These are phyloP conservation scores for Gynochthodes officinalis DNA, from an alignment of 257 asterid species.

Conservation along the genomic window DNA sequence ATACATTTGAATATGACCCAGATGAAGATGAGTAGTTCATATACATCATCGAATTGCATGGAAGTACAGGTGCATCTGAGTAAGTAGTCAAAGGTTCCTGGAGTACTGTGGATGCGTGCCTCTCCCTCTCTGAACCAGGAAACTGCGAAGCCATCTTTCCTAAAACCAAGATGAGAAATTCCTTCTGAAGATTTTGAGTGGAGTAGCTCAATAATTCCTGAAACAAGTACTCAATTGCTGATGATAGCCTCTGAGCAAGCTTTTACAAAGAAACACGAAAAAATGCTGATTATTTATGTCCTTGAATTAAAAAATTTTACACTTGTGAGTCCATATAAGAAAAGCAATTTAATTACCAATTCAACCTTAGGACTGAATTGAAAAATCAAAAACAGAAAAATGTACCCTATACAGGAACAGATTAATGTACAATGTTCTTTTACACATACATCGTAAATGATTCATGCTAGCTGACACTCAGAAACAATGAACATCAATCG, in stretches of 20 bases:
- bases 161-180: slow-evolving; percentile 6
- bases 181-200: slow-evolving; percentile 13
- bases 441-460: neutral
- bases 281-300: neutral
- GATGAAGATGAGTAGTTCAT: slow-evolving; percentile 63
- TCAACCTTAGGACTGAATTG: neutral
- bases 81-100: slow-evolving; percentile 50
- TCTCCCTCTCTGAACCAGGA: slow-evolving; percentile 52
- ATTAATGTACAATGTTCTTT: neutral
- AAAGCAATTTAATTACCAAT: neutral
- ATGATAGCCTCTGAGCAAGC: slow-evolving; percentile 7
- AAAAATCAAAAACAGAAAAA: neutral
- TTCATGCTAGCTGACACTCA: neutral
- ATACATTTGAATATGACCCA: slow-evolving; percentile 38
- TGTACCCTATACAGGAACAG: neutral
- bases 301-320: neutral
- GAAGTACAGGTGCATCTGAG: slow-evolving; percentile 45
- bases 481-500: neutral
- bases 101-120: slow-evolving; percentile 48
- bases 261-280: neutral
- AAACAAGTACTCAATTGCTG: slow-evolving; percentile 11
- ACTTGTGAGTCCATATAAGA: neutral
- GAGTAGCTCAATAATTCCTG: slow-evolving; percentile 9
- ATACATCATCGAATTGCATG: slow-evolving; percentile 45
- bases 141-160: slow-evolving; percentile 52